A percentile compares a stretch with the other conserved stretches of the same genome.
These are phyloP conservation scores for Gliomastix tumulicola DNA, from an alignment of 2,329 filamentous ascomycete genomes.

Conservation along the genomic window DNA sequence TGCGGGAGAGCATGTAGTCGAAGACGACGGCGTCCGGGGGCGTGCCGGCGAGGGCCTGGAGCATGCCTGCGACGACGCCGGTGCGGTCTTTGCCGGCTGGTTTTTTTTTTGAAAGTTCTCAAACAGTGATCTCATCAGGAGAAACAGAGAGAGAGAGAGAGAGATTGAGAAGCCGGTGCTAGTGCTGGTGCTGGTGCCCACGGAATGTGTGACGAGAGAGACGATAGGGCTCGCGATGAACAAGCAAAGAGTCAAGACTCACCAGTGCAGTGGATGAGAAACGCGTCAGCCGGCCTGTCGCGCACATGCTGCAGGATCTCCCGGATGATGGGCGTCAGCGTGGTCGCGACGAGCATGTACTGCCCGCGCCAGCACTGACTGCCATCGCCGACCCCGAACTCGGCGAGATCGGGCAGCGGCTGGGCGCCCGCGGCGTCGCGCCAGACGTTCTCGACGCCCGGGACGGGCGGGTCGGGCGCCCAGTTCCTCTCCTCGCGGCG, in stretches of 20 bases:
- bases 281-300: slow-evolving; percentile 33
- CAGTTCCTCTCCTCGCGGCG: slow-evolving; percentile 31
- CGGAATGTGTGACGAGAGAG: background rate
- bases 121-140: too few species aligned
- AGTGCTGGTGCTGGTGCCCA: too few species aligned
- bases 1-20: slow-evolving; percentile 48
- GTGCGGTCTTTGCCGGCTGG: slow-evolving; percentile 49
- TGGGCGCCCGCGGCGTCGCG: slow-evolving; percentile 23
- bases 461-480: slow-evolving; percentile 35
- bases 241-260: slow-evolving; percentile 10
- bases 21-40: slow-evolving; percentile 29
- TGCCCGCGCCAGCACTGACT: slow-evolving; percentile 34
- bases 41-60: slow-evolving; percentile 43
- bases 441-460: slow-evolving; percentile 39
- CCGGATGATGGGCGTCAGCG: slow-evolving; percentile 32
- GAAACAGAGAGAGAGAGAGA: too few species aligned
- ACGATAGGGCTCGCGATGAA: background rate
- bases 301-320: slow-evolving; percentile 40
- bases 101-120: too few species aligned
- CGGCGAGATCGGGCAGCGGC: slow-evolving; percentile 24
- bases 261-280: slow-evolving; percentile 51
- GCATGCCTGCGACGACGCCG: slow-evolving; percentile 40
- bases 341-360: slow-evolving; percentile 37
- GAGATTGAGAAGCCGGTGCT: too few species aligned
- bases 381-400: slow-evolving; percentile 38